Base-by-base conservation (phyloP, 2,329 filamentous ascomycete species). In the Claviceps digitariae region DNA sequence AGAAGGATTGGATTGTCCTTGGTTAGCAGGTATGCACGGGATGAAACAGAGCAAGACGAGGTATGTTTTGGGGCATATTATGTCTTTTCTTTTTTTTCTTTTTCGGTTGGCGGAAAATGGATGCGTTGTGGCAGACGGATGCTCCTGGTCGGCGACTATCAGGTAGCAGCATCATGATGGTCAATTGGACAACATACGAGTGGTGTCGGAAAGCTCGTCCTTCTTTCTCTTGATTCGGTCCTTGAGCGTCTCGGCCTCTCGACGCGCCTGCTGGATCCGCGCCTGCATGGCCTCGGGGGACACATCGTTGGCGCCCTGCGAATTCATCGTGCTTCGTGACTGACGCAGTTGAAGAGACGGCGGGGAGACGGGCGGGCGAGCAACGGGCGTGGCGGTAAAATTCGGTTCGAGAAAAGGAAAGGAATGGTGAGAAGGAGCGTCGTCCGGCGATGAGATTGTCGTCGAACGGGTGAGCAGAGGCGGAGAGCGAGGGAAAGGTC, bases 161-260 rank as follows among this genome's bases (percentile, higher is more conserved):
- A 8, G 27, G 8, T 29, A 8, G 27, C n/a, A n/a, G n/a, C 20
- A 40, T 44, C 49, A 46, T 50, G 23, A 29, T 25, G n/a, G 43
- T 54, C 55, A 56, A 54, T 56, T 56, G 52, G 56, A 52, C 57
- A 57, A 79, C 91, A 82, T 83, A 98, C 93, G 85, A 67, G 90
- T 94, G 59, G 90, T 95, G 73, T 98, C 93, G 69, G 91, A 91
- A 63, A 98, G 82, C 75, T 97, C 93, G 81, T 98, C 93, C 86
- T 97, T 97, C 83, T 95, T 95, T 74, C 90, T 84, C 85, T 96
- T 97, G 82, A 97, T 97, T 72, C 88, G 86, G 71, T 97, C 91
- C 79, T 97, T 97, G 63, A 97, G 77, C 52, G 87, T 90, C 78
- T 97, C 93, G 64, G 93, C 93, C 79, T 98, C 93, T 77, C 93